These are phyloP conservation scores for Corchorus capsularis DNA, from an alignment of 345 rosid genomes.

Conservation along the genomic window DNA sequence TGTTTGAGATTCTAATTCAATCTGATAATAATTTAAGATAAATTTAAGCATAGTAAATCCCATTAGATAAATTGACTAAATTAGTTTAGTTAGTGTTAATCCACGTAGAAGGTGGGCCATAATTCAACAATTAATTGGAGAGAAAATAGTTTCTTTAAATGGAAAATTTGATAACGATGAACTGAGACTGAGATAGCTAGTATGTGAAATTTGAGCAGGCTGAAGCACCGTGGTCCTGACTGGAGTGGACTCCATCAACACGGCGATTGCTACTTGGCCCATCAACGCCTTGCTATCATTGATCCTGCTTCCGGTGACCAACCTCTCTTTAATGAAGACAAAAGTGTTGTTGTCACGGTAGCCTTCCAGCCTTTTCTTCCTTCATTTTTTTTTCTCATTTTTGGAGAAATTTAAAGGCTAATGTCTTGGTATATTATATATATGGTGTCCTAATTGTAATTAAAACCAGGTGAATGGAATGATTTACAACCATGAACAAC, in stretches of 20 bases:
- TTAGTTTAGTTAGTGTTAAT: not conserved
- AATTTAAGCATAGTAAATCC: not conserved
- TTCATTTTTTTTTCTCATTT: not conserved
- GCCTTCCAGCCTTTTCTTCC: not conserved
- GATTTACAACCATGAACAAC: conserved; percentile 88
- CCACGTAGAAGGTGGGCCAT: not conserved
- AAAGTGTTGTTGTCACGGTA: conserved; percentile 81
- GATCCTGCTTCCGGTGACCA: conserved; percentile 98
- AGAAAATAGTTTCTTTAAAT: not conserved
- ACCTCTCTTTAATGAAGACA: conserved; percentile 89
- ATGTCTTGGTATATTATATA: not conserved
- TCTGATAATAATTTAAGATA: not conserved
- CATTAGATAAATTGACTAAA: not conserved
- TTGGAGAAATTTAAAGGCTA: not conserved
- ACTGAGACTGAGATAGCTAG: not conserved
- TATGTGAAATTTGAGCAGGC: conserved; percentile 34
- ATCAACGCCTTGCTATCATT: conserved; percentile 86
- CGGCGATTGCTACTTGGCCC: conserved; percentile 73
- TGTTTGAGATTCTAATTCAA: not conserved
- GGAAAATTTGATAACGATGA: not conserved
- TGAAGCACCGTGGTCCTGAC: conserved; percentile 98
- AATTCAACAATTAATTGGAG: conserved; percentile 5
- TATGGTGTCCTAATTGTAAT: not conserved
- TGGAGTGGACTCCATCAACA: conserved; percentile 94
- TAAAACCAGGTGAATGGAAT: conserved; percentile 81